phyloP scores from a whole-genome alignment of 768 basidiomycete species.

The Epithele typhae region DNA sequence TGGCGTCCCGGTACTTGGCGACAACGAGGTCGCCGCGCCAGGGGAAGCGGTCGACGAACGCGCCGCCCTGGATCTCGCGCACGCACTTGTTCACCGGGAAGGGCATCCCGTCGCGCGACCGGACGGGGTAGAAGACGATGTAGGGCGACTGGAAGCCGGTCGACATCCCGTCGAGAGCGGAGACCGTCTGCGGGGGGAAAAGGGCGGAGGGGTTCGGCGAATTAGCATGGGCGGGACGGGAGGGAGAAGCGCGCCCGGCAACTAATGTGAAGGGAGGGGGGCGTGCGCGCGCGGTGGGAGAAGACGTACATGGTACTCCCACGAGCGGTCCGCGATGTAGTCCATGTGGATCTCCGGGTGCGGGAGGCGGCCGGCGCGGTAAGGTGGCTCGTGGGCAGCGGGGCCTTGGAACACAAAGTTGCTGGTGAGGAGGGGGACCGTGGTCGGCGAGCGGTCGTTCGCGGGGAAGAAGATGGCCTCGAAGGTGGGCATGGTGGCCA shows the following conservation, averaged over 20 bases:
- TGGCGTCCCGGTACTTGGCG: constrained; percentile 56
- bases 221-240: no score
- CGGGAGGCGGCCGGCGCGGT: constrained; percentile 57
- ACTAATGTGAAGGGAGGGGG: constrained; percentile 4
- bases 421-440: constrained; percentile 76
- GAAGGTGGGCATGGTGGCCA: constrained; percentile 50
- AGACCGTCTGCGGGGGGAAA: constrained; percentile 48
- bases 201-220: constrained; percentile 6
- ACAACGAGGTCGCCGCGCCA: constrained; percentile 82
- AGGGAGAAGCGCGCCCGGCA: constrained; percentile 14
- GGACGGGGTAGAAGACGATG: constrained; percentile 72
- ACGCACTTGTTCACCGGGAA: constrained; percentile 78
- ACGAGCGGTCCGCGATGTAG: constrained; percentile 70
- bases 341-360: constrained; percentile 87
- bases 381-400: constrained; percentile 24
- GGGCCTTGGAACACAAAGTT: constrained; percentile 23
- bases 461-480: constrained; percentile 76
- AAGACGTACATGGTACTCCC: constrained; percentile 65
- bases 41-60: constrained; percentile 56
- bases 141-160: constrained; percentile 75
- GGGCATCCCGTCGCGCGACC: constrained; percentile 76
- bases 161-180: constrained; percentile 76
- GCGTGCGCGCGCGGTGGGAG: constrained; percentile 52
- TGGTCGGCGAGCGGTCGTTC: constrained; percentile 71
- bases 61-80: constrained; percentile 65